Evolutionary conservation across 83 land plant species (phyloP).

Genomic region (Isoetes engelmannii): DNA sequence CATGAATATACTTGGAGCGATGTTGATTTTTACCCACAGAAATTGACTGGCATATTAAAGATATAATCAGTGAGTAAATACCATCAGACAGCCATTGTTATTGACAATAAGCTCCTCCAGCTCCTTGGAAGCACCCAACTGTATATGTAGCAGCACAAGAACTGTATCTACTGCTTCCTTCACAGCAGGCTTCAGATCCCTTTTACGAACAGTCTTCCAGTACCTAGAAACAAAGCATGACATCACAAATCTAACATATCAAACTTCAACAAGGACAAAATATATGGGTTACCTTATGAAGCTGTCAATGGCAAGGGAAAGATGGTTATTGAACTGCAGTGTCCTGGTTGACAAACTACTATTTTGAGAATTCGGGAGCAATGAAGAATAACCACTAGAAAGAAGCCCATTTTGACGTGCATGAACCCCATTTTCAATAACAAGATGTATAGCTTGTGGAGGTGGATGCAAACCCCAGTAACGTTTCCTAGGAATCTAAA

Average conservation of each 20-base stretch:
- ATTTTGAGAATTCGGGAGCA: too few species aligned
- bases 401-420: conserved; percentile 77
- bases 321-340: not conserved
- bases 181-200: conserved; percentile 42
- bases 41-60: too few species aligned
- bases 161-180: conserved; percentile 92
- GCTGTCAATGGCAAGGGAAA: too few species aligned
- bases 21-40: too few species aligned
- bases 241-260: not conserved
- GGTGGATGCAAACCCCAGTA: conserved; percentile 99
- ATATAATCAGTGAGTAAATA: conserved; percentile 17
- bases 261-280: not conserved
- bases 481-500: conserved; percentile 82
- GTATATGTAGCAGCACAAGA: conserved; percentile 74
- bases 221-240: conserved; percentile 43
- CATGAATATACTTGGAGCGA: too few species aligned
- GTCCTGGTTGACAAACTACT: not conserved
- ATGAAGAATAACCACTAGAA: too few species aligned
- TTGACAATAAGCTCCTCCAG: conserved; percentile 84
- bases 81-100: conserved; percentile 77
- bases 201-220: conserved; percentile 46
- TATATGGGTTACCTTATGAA: too few species aligned
- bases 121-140: conserved; percentile 47
- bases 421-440: conserved; percentile 68
- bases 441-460: conserved; percentile 66